Evolutionary conservation across 2,329 filamentous ascomycete species (phyloP).

Genomic region (Aspergillus terreus): DNA sequence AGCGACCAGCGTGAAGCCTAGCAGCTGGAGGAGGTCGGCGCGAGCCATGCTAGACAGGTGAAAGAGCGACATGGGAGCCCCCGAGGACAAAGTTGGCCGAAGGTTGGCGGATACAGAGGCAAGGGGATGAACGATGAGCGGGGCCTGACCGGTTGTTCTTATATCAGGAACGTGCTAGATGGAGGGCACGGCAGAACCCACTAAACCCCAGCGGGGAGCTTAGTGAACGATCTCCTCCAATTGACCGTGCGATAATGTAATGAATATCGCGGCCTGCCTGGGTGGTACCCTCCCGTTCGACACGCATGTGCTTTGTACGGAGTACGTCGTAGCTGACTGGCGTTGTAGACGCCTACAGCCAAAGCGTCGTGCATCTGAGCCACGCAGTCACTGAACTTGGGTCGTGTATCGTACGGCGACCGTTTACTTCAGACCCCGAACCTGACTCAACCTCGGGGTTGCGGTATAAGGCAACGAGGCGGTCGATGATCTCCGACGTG

Average conservation of each 20-base stretch:
- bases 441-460: too few relatives aligned
- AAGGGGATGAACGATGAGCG: background rate
- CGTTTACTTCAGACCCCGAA: too few relatives aligned
- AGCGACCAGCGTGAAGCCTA: slow-evolving; percentile 1
- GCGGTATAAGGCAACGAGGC: too few relatives aligned
- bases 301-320: too few relatives aligned
- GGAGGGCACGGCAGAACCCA: background rate
- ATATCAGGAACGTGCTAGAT: background rate
- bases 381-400: too few relatives aligned
- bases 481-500: too few relatives aligned
- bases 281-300: too few relatives aligned
- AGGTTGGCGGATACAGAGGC: background rate
- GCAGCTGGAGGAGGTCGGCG: background rate
- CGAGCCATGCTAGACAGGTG: background rate
- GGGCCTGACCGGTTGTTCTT: background rate
- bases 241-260: background rate
- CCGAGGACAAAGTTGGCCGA: background rate
- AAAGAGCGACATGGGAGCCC: background rate
- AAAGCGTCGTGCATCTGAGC: too few relatives aligned
- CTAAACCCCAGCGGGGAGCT: background rate
- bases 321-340: too few relatives aligned
- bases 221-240: background rate
- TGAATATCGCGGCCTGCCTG: background rate
- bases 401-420: too few relatives aligned
- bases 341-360: too few relatives aligned